phyloP scores from a whole-genome alignment of 129 eudicot species.

The Deinandra increscens region DNA sequence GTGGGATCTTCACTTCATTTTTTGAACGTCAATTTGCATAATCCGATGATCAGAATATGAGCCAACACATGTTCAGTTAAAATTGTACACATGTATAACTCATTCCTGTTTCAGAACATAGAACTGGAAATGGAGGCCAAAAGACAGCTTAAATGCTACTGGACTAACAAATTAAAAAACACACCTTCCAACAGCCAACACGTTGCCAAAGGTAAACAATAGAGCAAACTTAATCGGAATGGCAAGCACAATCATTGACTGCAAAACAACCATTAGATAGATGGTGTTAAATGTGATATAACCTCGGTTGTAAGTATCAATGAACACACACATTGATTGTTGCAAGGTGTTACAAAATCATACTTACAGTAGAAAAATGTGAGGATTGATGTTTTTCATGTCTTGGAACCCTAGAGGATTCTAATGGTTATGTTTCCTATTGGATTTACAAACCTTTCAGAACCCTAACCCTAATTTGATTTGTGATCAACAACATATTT shows the following conservation, averaged over 20 bases:
- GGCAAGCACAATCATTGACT: constrained; percentile 74
- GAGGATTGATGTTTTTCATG: neutral
- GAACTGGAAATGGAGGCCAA: neutral
- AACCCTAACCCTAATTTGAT: neutral
- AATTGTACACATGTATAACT: neutral
- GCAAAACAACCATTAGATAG: constrained; percentile 36
- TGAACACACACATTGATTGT: neutral
- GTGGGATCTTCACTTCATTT: neutral
- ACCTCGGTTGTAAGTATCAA: neutral
- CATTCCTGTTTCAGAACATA: neutral
- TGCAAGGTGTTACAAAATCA: neutral
- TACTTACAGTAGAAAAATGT: neutral
- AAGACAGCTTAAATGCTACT: neutral
- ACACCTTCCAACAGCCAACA: constrained; percentile 94
- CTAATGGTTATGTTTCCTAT: neutral
- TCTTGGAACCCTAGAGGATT: neutral
- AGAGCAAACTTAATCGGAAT: constrained; percentile 92
- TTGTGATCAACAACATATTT: neutral
- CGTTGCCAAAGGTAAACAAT: constrained; percentile 83
- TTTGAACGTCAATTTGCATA: neutral
- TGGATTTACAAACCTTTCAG: neutral
- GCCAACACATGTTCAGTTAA: neutral
- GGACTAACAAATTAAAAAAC: constrained; percentile 1
- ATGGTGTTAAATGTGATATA: constrained; percentile 18
- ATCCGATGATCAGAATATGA: neutral